A percentile compares a stretch with the other conserved stretches of the same genome.
phyloP scores from a whole-genome alignment of 495 filamentous ascomycete genomes.

The Aspergillus asperescens region DNA sequence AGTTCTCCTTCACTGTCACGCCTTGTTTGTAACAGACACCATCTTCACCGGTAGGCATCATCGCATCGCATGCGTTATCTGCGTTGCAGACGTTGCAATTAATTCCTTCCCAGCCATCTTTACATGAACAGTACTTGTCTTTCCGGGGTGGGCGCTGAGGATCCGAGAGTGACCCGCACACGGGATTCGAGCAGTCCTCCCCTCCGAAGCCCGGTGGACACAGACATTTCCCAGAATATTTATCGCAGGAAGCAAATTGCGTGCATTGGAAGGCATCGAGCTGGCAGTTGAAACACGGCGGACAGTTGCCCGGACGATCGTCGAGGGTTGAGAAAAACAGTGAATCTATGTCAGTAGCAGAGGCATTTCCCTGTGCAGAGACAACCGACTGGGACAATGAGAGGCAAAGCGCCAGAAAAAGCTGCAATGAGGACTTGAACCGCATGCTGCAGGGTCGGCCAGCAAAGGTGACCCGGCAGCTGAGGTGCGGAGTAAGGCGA shows the following conservation, averaged over 20 bases:
- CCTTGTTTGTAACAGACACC: conserved; percentile 91
- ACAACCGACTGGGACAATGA: conserved; percentile 20
- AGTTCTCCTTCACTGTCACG: conserved; percentile 86
- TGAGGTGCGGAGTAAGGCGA: conserved; percentile 16
- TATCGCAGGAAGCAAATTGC: conserved; percentile 81
- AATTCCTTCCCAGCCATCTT: conserved; percentile 94
- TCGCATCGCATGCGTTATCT: conserved; percentile 72
- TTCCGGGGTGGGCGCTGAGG: conserved; percentile 65
- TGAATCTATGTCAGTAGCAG: conserved; percentile 25
- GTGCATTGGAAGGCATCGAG: conserved; percentile 84
- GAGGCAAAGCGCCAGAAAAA: conserved; percentile 25
- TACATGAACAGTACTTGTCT: conserved; percentile 70
- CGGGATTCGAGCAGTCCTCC: conserved; percentile 80
- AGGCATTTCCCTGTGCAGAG: conserved; percentile 31
- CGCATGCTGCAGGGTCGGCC: conserved; percentile 28
- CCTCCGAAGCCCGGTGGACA: conserved; percentile 91
- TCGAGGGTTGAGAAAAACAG: conserved; percentile 47
- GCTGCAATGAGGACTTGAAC: conserved; percentile 21
- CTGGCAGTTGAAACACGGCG: conserved; percentile 92
- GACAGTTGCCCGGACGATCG: conserved; percentile 56
- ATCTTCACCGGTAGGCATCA: conserved; percentile 73
- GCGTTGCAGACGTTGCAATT: conserved; percentile 96
- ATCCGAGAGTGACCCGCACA: conserved; percentile 83
- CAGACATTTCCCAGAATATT: conserved; percentile 81
- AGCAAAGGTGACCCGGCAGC: conserved; percentile 2